Base-by-base conservation (phyloP, 768 basidiomycete genomes). In the Cystofilobasidium ferigula region DNA sequence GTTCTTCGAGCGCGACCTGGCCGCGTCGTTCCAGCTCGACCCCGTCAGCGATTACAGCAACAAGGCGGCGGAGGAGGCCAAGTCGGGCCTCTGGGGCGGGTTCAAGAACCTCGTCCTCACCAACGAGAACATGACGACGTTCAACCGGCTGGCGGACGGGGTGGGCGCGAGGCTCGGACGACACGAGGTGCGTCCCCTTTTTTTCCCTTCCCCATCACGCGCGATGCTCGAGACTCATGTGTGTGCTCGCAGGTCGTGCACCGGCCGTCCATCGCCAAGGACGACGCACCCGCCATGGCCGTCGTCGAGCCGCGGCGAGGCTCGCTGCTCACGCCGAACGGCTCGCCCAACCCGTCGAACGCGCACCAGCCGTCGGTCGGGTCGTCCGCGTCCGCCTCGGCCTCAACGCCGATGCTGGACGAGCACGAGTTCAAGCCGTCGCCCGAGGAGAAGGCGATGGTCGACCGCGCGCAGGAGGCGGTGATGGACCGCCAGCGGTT, bases 1-100 rank as follows among this genome's bases (percentile, higher is more conserved):
- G 1, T 99, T 99, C 81, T 99, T 97, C 72, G 92, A 91, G 72
- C 83, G 86, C 0, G 95, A 98, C 75, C 79, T 99, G 69, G 84
- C 89, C 0, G 83, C 82, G 0, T 92, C 92, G 2, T 98, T 95
- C 82, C 82, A 84, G 69, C 79, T 95, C 38, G 85, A 87, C 63
- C 79, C 81, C 20, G 79, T 87, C 13, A 36, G 53, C 22, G 47
- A 68, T 24, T 68, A 62, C 43, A 30, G 26, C 7, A 70, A 71
- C 7, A 71, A 71, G 32, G 54, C 83, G 78, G 70, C 83, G 79
- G 71, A 76, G 57, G 73, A 75, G 63, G 73, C 71, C 59, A 72
- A 71, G 60, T 61, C 84, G 32, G 85, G 9, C 77, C 89, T 68
- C 7, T 59, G 60, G 61, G 61, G 67, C 40, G 57, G 67, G 63